These are phyloP conservation scores for Morella rubra DNA, from an alignment of 306 rosid genomes.

Conservation along the genomic window DNA sequence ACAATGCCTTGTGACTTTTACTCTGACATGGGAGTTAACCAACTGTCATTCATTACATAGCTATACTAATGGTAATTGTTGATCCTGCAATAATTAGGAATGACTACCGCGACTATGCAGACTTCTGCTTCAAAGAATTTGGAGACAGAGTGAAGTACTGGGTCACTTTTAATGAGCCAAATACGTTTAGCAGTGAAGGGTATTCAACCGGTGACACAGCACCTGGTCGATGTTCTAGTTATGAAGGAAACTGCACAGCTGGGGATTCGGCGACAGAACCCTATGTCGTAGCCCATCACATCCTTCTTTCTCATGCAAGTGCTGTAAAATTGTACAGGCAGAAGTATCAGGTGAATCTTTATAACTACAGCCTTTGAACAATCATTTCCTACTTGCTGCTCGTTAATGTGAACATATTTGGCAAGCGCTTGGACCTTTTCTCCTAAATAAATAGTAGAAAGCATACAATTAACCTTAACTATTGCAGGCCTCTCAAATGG, in stretches of 20 bases:
- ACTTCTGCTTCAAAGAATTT: constrained; percentile 59
- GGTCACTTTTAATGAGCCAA: constrained; percentile 70
- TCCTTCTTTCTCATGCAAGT: constrained; percentile 49
- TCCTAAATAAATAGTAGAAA: not conserved
- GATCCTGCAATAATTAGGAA: constrained; percentile 29
- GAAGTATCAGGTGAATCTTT: constrained; percentile 40
- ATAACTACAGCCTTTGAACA: not conserved
- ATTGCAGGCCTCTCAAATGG: constrained; percentile 38
- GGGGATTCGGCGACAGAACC: constrained; percentile 56
- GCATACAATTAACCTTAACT: not conserved
- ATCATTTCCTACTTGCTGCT: not conserved
- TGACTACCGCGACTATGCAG: constrained; percentile 54
- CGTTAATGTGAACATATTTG: too few relatives aligned
- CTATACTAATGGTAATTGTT: not conserved
- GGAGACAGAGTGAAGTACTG: constrained; percentile 75
- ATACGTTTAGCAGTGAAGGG: constrained; percentile 29
- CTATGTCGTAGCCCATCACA: constrained; percentile 39
- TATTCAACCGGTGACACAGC: constrained; percentile 47
- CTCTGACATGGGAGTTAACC: too few relatives aligned
- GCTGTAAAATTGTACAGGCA: constrained; percentile 36
- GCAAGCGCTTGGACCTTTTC: too few relatives aligned
- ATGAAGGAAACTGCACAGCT: constrained; percentile 36
- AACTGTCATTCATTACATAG: too few relatives aligned
- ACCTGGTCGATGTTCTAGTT: constrained; percentile 53
- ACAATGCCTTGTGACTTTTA: too few relatives aligned